Base-by-base conservation (phyloP, 2,329 filamentous ascomycete genomes). In the Colletotrichum gloeosporioides region DNA sequence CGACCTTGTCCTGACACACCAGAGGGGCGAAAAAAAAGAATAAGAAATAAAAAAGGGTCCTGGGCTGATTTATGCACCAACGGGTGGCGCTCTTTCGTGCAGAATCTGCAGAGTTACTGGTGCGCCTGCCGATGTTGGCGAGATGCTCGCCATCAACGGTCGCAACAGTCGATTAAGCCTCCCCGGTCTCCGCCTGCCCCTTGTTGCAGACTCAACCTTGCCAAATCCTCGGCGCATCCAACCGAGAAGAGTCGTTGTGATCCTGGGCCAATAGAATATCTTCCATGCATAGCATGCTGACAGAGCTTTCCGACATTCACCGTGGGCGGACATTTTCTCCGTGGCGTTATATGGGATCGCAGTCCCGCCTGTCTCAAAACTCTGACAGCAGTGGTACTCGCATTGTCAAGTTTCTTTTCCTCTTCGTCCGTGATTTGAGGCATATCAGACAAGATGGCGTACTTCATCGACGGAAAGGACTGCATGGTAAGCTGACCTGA, bases 391-490 rank as follows among this genome's bases (percentile, higher is more conserved):
- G 22, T 34, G 34, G 34, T 39, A 39, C 34, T 63, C 36, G 12
- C 34, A 49, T 36, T 16, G 12, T 62, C 62, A 36, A 16, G 5
- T 29, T 31, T 44, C n/a, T 31, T 31, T 57, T 29, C 16, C 57
- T 39, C 16, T 44, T 16, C 12, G 27, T 29, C 61, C 67, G 44
- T 32, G n/a, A 16, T 39, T 49, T 44, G n/a, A 63, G 22, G 57
- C 55, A 25, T 27, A 22, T 22, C 18, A 64, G 64, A 44, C 62
- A 77, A 68, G 16, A 80, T 79, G 78, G 77, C 75, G 22, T 78
- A 78, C 69, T 76, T 78, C 57, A 80, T 80, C 12, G 78, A 80
- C 49, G 78, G 79, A 71, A 80, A 80, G 68, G 79, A 80, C 49
- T 79, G 78, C 71, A 80, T 80, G 78, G 79, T 78, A 71, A 68